Evolutionary conservation across 495 filamentous ascomycete genomes (phyloP).

Genomic region (Penicillium cinerascens): DNA sequence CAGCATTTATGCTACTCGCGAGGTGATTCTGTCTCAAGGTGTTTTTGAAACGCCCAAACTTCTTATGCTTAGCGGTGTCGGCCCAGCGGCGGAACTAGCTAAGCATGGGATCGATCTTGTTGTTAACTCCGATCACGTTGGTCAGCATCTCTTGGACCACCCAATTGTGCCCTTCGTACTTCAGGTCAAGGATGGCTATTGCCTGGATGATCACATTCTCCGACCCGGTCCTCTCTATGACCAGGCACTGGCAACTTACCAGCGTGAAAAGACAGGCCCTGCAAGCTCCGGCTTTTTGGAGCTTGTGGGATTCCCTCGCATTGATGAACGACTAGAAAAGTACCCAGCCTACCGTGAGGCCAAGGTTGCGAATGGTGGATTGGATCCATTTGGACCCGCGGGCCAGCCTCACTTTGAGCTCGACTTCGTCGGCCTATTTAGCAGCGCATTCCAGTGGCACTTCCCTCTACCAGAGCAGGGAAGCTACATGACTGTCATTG

Average conservation of each 20-base stretch:
- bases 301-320: slow-evolving; percentile 54
- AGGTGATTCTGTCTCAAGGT: slow-evolving; percentile 46
- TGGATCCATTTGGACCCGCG: slow-evolving; percentile 57
- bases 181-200: slow-evolving; percentile 51
- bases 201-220: slow-evolving; percentile 53
- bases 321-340: slow-evolving; percentile 48
- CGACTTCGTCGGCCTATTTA: slow-evolving; percentile 60
- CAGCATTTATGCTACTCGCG: slow-evolving; percentile 36
- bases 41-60: slow-evolving; percentile 47
- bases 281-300: slow-evolving; percentile 50
- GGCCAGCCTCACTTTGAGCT: slow-evolving; percentile 65
- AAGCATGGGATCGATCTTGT: slow-evolving; percentile 47
- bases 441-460: slow-evolving; percentile 63
- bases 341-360: slow-evolving; percentile 47
- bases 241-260: slow-evolving; percentile 43
- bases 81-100: slow-evolving; percentile 40
- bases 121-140: slow-evolving; percentile 47
- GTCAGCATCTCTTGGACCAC: slow-evolving; percentile 59
- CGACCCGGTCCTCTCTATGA: slow-evolving; percentile 45
- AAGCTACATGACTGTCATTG: slow-evolving; percentile 54
- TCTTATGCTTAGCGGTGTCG: slow-evolving; percentile 48
- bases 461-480: slow-evolving; percentile 49
- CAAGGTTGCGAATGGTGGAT: slow-evolving; percentile 48
- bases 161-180: slow-evolving; percentile 53
- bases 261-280: slow-evolving; percentile 48